Percentiles rank a stretch among this genome's conserved stretches.
Evolutionary conservation across 257 asterid species (phyloP).

Genomic region (Nicotiana tabacum): DNA sequence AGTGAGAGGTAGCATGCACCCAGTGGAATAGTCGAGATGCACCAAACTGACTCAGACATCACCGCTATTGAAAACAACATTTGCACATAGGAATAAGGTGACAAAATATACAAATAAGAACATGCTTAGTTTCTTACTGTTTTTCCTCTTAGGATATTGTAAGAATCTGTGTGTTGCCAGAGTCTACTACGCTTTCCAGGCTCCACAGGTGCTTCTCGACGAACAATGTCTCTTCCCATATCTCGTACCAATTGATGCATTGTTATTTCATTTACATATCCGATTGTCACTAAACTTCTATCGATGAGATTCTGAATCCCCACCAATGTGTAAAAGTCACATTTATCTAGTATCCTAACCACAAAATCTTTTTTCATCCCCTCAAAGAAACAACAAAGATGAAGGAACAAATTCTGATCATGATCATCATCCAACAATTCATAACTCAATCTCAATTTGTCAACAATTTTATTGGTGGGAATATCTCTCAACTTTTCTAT

Average conservation of each 20-base stretch:
- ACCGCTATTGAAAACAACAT: background rate
- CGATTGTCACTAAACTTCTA: conserved; percentile 6
- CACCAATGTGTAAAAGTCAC: conserved; percentile 6
- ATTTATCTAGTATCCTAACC: background rate
- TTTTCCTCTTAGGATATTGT: background rate
- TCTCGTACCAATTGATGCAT: background rate
- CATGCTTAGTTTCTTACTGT: background rate
- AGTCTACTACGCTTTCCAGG: conserved; percentile 17
- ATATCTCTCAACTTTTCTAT: conserved; percentile 7
- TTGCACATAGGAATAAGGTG: background rate
- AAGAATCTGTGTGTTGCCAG: background rate
- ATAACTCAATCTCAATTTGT: conserved; percentile 10
- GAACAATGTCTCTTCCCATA: conserved; percentile 22
- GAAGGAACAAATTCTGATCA: conserved; percentile 10
- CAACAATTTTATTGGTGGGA: conserved; percentile 7
- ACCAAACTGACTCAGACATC: background rate
- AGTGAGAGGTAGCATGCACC: background rate
- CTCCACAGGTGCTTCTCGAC: conserved; percentile 7
- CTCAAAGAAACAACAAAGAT: conserved; percentile 6
- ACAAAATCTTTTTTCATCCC: background rate
- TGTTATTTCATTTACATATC: background rate
- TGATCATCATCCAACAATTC: conserved; percentile 14
- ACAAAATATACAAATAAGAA: background rate
- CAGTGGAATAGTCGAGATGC: background rate
- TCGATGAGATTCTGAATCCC: conserved; percentile 10